Conservation (phyloP, 225 moss, liverwort and hornwort genomes). For the Pseudoscleropodium purum region DNA sequence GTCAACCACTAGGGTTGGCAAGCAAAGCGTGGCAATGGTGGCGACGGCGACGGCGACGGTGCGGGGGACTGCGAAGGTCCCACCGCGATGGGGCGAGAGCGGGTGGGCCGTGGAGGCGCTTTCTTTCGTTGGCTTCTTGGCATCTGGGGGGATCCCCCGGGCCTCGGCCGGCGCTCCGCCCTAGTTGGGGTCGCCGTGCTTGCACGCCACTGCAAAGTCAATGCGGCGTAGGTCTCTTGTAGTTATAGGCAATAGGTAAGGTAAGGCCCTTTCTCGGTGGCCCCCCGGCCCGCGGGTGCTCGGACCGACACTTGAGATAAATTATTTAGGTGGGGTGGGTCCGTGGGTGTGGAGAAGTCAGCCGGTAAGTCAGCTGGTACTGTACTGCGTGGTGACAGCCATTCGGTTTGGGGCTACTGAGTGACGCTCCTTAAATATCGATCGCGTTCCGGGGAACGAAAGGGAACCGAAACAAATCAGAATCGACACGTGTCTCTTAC, state of each 20-base stretch:
- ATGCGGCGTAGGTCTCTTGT: neutral
- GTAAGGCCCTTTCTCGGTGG: neutral
- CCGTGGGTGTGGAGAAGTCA: neutral
- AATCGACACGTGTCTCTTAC: neutral
- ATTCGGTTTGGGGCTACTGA: neutral
- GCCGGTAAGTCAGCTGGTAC: neutral
- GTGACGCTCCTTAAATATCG: neutral
- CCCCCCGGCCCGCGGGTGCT: neutral
- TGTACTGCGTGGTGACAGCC: neutral
- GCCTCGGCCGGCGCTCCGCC: neutral
- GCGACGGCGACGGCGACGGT: neutral
- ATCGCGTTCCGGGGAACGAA: neutral
- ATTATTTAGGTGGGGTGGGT: neutral
- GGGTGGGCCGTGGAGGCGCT: neutral
- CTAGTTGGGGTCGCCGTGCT: neutral
- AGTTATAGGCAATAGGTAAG: neutral
- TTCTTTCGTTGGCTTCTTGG: neutral
- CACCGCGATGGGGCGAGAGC: neutral
- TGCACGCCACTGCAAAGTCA: neutral
- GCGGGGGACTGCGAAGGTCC: neutral
- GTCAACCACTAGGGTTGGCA: neutral
- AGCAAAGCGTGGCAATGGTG: neutral
- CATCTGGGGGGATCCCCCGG: neutral
- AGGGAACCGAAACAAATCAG: too few species aligned
- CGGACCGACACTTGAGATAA: neutral